phyloP scores from a whole-genome alignment of 176 grass and related monocot genomes.

The Musa beccarii region DNA sequence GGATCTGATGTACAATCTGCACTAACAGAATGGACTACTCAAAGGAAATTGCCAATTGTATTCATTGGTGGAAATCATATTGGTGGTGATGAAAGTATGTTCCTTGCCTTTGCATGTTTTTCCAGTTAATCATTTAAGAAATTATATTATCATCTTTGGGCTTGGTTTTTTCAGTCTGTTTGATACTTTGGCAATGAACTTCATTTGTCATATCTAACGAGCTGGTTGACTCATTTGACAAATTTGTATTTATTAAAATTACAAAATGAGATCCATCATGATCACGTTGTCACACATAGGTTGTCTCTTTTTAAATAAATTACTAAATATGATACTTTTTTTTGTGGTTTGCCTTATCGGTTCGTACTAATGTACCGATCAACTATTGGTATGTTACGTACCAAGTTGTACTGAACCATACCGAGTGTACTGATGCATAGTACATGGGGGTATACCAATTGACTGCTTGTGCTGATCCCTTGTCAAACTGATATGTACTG shows the following conservation, averaged over 20 bases:
- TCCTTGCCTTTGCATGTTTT: not conserved
- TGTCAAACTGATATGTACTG: too few species aligned
- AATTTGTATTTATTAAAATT: not conserved
- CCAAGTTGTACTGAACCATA: too few species aligned
- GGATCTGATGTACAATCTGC: slow-evolving; percentile 57
- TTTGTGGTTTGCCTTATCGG: not conserved
- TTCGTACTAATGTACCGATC: too few species aligned
- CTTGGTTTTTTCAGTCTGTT: not conserved
- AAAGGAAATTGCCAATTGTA: slow-evolving; percentile 71
- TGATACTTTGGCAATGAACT: not conserved
- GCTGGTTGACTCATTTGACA: not conserved
- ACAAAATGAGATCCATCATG: not conserved
- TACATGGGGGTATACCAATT: too few species aligned
- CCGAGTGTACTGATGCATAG: too few species aligned
- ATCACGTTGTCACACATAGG: not conserved
- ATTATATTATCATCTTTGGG: not conserved
- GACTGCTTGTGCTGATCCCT: too few species aligned
- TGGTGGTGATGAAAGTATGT: slow-evolving; percentile 57
- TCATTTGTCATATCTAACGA: not conserved
- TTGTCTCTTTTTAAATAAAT: not conserved
- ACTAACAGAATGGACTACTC: slow-evolving; percentile 67
- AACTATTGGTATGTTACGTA: too few species aligned
- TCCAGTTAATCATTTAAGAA: not conserved
- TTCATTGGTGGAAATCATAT: slow-evolving; percentile 82
- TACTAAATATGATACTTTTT: not conserved